A percentile compares a stretch with the other conserved stretches of the same genome.
These are phyloP conservation scores for Melanogaster broomeanus DNA, from an alignment of 768 basidiomycete species.

Conservation along the genomic window DNA sequence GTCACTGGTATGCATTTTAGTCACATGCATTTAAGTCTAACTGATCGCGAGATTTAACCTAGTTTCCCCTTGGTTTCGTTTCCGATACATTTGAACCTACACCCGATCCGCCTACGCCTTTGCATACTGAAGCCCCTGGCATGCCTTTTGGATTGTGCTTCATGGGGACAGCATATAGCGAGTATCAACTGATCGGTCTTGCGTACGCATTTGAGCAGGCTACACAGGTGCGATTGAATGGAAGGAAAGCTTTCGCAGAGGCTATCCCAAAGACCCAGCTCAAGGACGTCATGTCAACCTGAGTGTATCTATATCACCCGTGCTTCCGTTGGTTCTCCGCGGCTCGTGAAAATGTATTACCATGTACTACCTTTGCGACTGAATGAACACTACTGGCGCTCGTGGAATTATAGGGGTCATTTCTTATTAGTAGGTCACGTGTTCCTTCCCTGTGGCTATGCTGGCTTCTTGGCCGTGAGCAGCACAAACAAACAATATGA, in stretches of 20 bases:
- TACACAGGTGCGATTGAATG: conserved; percentile 48
- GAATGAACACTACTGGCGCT: neutral
- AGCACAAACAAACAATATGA: conserved; percentile 92
- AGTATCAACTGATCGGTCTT: conserved; percentile 41
- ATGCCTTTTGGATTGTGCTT: conserved; percentile 46
- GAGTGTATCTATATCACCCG: neutral
- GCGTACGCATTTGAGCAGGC: conserved; percentile 56
- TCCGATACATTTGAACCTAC: conserved; percentile 30
- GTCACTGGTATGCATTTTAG: conserved; percentile 27
- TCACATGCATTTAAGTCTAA: neutral
- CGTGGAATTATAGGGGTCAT: too few relatives aligned
- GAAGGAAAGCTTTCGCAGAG: conserved; percentile 47
- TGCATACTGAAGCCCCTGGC: conserved; percentile 34
- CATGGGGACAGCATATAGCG: conserved; percentile 46
- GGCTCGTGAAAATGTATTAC: too few relatives aligned
- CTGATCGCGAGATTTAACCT: conserved; percentile 25
- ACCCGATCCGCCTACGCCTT: conserved; percentile 37
- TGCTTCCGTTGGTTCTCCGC: too few relatives aligned
- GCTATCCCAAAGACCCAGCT: conserved; percentile 61
- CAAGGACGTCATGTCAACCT: conserved; percentile 26
- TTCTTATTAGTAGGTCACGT: neutral
- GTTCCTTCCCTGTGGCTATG: neutral
- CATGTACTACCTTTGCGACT: neutral
- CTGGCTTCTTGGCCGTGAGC: too few relatives aligned
- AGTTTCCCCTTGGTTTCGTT: conserved; percentile 44